Evolutionary conservation across 257 asterid genomes (phyloP).

Genomic region (Cruciata laevipes): DNA sequence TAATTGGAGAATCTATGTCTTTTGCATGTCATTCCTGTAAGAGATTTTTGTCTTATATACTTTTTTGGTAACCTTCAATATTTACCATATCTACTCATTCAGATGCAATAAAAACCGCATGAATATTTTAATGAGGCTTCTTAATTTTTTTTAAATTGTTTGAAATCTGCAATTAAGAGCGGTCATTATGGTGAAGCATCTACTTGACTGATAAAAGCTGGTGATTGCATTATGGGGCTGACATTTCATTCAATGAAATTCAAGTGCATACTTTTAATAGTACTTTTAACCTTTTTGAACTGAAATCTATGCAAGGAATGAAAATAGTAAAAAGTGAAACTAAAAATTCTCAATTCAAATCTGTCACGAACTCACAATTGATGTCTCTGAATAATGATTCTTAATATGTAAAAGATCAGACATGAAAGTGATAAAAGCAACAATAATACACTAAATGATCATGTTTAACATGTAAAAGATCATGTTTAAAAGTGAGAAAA

Average conservation of each 20-base stretch:
- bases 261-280: neutral
- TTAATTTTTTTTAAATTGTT: neutral
- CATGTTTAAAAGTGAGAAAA: too few relatives aligned
- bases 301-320: neutral
- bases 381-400: too few relatives aligned
- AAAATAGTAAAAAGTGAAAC: neutral
- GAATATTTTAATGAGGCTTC: neutral
- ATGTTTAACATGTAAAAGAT: too few relatives aligned
- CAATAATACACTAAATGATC: too few relatives aligned
- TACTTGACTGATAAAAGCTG: conserved; percentile 14
- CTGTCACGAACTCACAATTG: too few relatives aligned
- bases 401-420: too few relatives aligned
- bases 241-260: conserved; percentile 10
- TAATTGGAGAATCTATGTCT: conserved; percentile 13
- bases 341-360: too few relatives aligned
- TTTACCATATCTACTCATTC: neutral
- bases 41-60: conserved; percentile 6
- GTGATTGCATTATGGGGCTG: neutral
- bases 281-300: neutral
- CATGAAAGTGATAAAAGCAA: too few relatives aligned
- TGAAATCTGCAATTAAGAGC: neutral
- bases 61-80: neutral
- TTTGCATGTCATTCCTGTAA: conserved; percentile 8
- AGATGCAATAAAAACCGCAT: neutral
- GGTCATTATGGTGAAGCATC: conserved; percentile 7